Percentiles rank a stretch among this genome's conserved stretches.
These are phyloP conservation scores for Elsinoe ampelina DNA, from an alignment of 2,329 filamentous ascomycete genomes.

Conservation along the genomic window DNA sequence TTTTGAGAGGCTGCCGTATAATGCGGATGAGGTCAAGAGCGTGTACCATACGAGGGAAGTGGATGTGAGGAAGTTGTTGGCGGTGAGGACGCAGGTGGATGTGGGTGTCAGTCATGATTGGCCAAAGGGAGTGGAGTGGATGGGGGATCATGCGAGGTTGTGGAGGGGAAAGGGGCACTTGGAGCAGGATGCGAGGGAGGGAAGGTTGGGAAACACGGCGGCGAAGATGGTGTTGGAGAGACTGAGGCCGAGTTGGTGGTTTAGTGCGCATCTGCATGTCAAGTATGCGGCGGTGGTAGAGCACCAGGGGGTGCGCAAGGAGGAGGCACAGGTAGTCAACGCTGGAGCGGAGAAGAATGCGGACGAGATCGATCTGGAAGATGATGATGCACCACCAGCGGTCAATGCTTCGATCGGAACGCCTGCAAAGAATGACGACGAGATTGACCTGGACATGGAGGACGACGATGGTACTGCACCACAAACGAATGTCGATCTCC, in stretches of 20 bases:
- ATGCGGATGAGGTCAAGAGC: constrained; percentile 61
- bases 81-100: constrained; percentile 79
- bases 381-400: constrained; percentile 15
- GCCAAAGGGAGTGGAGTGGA: constrained; percentile 73
- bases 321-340: constrained; percentile 16
- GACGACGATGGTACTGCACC: constrained; percentile 18
- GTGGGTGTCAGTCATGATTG: constrained; percentile 92
- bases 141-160: constrained; percentile 59
- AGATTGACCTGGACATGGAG: constrained; percentile 50
- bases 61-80: constrained; percentile 81
- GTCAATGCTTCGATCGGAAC: background rate
- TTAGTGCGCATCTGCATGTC: constrained; percentile 80
- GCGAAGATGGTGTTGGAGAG: constrained; percentile 73
- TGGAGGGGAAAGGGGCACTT: constrained; percentile 70
- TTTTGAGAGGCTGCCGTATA: constrained; percentile 79
- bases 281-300: constrained; percentile 63
- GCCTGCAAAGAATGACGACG: constrained; percentile 50
- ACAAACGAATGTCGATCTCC: constrained; percentile 15
- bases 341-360: constrained; percentile 19
- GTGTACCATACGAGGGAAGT: constrained; percentile 87
- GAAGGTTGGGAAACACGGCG: constrained; percentile 68
- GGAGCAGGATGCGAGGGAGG: constrained; percentile 62
- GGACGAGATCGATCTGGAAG: constrained; percentile 25
- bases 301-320: constrained; percentile 31
- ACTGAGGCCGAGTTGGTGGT: constrained; percentile 78